Percentiles rank a stretch among this genome's conserved stretches.
These are phyloP conservation scores for Metschnikowia vanudenii DNA, from an alignment of 805 yeast genomes.

Conservation along the genomic window DNA sequence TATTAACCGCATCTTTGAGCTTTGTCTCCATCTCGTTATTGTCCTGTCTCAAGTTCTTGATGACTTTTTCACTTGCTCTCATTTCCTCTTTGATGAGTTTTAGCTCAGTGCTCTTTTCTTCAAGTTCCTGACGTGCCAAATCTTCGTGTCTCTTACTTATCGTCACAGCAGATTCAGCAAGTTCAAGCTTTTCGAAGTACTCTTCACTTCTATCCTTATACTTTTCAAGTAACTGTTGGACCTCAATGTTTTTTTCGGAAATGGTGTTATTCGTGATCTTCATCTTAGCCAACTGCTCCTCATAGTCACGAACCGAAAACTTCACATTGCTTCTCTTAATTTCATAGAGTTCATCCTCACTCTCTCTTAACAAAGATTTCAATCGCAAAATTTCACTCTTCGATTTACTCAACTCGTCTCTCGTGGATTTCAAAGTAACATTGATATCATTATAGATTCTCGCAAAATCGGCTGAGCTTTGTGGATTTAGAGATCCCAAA, in stretches of 20 bases:
- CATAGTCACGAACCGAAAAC: constrained; percentile 35
- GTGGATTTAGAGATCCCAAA: constrained; percentile 26
- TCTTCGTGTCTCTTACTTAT: constrained; percentile 63
- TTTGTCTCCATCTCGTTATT: constrained; percentile 30
- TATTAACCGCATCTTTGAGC: constrained; percentile 21
- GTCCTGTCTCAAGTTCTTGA: constrained; percentile 41
- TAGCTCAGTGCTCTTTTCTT: constrained; percentile 55
- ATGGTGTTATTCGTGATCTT: constrained; percentile 58
- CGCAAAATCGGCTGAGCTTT: constrained; percentile 41
- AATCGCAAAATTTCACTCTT: constrained; percentile 43
- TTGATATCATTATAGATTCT: constrained; percentile 51
- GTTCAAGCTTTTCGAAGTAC: constrained; percentile 68
- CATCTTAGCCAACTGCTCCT: constrained; percentile 45
- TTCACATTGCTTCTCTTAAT: constrained; percentile 42
- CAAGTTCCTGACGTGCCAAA: constrained; percentile 48
- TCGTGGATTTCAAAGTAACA: constrained; percentile 41
- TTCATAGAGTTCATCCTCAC: constrained; percentile 44
- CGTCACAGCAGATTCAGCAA: constrained; percentile 71
- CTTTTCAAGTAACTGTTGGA: constrained; percentile 35
- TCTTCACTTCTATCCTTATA: constrained; percentile 74
- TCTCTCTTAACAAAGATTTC: constrained; percentile 40
- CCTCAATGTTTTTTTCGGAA: constrained; percentile 52
- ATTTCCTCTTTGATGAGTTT: constrained; percentile 53
- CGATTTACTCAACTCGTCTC: constrained; percentile 41
- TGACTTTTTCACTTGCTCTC: constrained; percentile 49